Conservation (phyloP, 352 stramenopile genomes). For the Pythium rishiriense region DNA sequence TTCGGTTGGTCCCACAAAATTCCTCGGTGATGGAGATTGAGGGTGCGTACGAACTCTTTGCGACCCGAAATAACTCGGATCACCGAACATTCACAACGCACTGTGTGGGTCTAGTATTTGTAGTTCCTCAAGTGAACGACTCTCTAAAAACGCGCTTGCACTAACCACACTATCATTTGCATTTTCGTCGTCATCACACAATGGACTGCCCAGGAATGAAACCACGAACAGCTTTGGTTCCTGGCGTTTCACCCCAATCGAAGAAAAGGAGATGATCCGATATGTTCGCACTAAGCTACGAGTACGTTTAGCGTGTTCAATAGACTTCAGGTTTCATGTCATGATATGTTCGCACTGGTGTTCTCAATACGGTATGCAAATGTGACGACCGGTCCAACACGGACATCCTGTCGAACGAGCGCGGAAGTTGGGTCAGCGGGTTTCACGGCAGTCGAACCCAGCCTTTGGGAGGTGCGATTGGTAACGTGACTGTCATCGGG, state of each 20-base stretch:
- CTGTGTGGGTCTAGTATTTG: too few relatives aligned
- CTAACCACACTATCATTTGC: too few relatives aligned
- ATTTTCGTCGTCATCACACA: background rate
- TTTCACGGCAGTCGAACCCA: background rate
- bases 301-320: too few relatives aligned
- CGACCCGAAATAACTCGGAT: too few relatives aligned
- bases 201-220: background rate
- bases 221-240: background rate
- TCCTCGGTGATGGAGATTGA: too few relatives aligned
- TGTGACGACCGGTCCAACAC: background rate
- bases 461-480: background rate
- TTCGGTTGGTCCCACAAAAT: too few relatives aligned
- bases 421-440: background rate
- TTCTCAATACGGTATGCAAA: background rate
- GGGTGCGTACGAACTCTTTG: too few relatives aligned
- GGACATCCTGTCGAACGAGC: background rate
- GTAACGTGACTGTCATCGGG: background rate
- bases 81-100: too few relatives aligned
- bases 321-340: too few relatives aligned
- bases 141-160: too few relatives aligned
- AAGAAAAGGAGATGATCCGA: background rate
- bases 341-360: background rate
- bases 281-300: too few relatives aligned
- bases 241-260: background rate
- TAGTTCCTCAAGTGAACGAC: too few relatives aligned